These are phyloP conservation scores for Hypericum androsaemum DNA, from an alignment of 345 rosid species.

Conservation along the genomic window DNA sequence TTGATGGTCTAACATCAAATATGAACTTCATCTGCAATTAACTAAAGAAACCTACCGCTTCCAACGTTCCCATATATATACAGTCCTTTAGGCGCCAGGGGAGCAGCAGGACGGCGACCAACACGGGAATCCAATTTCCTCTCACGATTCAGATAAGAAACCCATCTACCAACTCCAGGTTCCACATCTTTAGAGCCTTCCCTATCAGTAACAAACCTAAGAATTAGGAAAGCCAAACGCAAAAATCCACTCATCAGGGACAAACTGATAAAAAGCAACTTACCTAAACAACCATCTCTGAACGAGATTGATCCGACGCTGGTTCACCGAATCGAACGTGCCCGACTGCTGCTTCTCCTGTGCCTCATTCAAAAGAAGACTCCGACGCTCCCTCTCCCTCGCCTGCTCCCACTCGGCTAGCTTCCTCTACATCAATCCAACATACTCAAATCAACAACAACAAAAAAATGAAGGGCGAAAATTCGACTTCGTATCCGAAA, in stretches of 20 bases:
- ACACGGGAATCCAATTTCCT: slow-evolving; percentile 65
- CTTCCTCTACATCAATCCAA: slow-evolving; percentile 29
- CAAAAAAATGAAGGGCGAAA: neutral
- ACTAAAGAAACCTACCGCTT: slow-evolving; percentile 51
- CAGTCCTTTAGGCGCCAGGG: slow-evolving; percentile 80
- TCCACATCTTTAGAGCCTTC: slow-evolving; percentile 45
- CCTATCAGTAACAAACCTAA: slow-evolving; percentile 24
- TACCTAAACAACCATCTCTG: slow-evolving; percentile 62
- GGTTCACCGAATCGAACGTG: slow-evolving; percentile 45
- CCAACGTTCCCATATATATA: slow-evolving; percentile 90
- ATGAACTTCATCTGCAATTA: neutral
- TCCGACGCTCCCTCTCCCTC: slow-evolving; percentile 57
- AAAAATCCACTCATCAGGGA: neutral
- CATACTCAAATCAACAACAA: neutral
- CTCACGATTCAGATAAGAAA: slow-evolving; percentile 84
- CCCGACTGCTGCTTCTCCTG: slow-evolving; percentile 54
- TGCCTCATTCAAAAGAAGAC: slow-evolving; percentile 71
- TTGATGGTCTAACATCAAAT: slow-evolving; percentile 6
- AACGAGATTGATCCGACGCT: slow-evolving; percentile 36
- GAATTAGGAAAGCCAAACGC: slow-evolving; percentile 2
- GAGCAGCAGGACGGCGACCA: slow-evolving; percentile 63
- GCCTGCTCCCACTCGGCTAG: slow-evolving; percentile 69
- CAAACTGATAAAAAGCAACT: slow-evolving; percentile 8
- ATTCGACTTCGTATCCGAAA: neutral
- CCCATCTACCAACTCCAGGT: slow-evolving; percentile 96